Percentiles rank a stretch among this genome's conserved stretches.
phyloP scores from a whole-genome alignment of 805 yeast genomes.

The Kodamaea kaohsiungensis region DNA sequence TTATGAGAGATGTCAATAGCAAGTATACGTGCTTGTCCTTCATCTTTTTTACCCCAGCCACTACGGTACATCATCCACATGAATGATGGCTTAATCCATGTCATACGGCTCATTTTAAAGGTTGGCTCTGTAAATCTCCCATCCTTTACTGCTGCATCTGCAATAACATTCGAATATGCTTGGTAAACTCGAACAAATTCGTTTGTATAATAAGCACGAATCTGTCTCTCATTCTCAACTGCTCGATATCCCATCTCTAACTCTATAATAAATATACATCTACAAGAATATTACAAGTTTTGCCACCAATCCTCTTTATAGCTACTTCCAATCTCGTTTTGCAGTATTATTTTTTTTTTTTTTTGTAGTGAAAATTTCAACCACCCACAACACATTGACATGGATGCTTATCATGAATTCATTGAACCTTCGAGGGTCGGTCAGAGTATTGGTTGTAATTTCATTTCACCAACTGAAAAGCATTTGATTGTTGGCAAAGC shows the following conservation, averaged over 20 bases:
- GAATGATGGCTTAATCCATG: background rate
- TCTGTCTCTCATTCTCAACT: background rate
- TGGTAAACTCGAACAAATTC: background rate
- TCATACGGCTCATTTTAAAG: background rate
- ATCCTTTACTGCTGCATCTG: background rate
- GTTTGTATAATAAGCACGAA: background rate
- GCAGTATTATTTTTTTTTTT: background rate
- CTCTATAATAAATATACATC: background rate
- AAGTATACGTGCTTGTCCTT: background rate
- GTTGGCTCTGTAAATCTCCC: background rate
- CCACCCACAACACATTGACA: slow-evolving; percentile 21
- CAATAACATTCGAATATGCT: background rate
- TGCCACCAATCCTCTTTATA: background rate
- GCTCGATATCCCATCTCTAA: background rate
- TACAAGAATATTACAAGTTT: background rate
- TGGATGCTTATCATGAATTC: slow-evolving; percentile 82
- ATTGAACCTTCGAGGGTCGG: slow-evolving; percentile 74
- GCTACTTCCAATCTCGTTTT: background rate
- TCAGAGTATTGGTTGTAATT: slow-evolving; percentile 56
- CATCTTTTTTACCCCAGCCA: background rate
- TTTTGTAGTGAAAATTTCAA: background rate
- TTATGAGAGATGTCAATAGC: background rate
- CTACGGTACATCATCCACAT: background rate
- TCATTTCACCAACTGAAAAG: slow-evolving; percentile 43
- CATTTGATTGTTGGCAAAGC: slow-evolving; percentile 73